Base-by-base conservation (phyloP, 2,329 filamentous ascomycete genomes). In the Cercospora sp. region DNA sequence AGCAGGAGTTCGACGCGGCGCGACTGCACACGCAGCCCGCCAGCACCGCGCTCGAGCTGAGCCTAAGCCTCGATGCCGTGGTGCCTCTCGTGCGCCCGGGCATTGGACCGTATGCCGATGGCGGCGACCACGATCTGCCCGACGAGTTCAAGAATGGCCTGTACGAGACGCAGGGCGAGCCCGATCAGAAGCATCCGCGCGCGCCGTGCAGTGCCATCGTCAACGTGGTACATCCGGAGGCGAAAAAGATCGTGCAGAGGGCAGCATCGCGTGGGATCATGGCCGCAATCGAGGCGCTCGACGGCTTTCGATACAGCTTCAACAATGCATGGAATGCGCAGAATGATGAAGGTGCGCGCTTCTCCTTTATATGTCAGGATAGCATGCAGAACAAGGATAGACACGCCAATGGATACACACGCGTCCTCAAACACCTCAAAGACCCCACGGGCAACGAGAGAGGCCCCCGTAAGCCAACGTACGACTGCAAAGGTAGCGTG, bases 361-460 rank as follows among this genome's bases (percentile, higher is more conserved):
- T 82, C 75, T 82, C 80, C 32, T 84, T 83, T 75, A 83, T 82
- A 70, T 84, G 82, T 75, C 83, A 83, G 72, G 82, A 84, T 76
- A 82, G 81, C 72, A 77, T 84, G 74, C 80, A 83, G 74, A 84
- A 84, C 74, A 84, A 84, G 71, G 82, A 84, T 72, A 78, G 82
- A 58, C 81, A 81, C 55, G 82, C 82, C 7, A 84, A 84, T 67
- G 77, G 74, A 16, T 77, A 75, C 61, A 70, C 72, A 13, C 70
- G 76, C 18, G 73, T 73, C 8, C 67, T 72, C 60, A 76, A 76
- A 60, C 73, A 74, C 55, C 68, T 71, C 32, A 73, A 74, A 64
- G 68, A 69, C 40, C 67, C 63, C 7, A 37, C 40, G 4, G 73
- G 70, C 51, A 66, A 59, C 16, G 70, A 74, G 67, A 55, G 73